These are phyloP conservation scores for Polytrichum formosum DNA, from an alignment of 225 moss, liverwort and hornwort genomes.

Conservation along the genomic window DNA sequence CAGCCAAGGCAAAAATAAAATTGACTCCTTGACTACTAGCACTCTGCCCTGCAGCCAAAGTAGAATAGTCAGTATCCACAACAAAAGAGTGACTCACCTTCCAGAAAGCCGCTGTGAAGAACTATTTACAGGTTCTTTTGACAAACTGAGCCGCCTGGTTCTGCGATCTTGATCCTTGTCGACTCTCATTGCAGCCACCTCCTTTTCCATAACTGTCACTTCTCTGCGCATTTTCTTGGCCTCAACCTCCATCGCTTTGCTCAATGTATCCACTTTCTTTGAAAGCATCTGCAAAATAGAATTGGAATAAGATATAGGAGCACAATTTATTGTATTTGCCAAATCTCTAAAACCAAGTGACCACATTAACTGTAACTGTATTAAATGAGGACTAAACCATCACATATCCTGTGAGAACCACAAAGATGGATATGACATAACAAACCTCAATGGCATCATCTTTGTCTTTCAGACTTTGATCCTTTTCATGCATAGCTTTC, in stretches of 20 bases:
- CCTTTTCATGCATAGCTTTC: constrained; percentile 25
- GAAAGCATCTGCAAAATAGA: constrained; percentile 57
- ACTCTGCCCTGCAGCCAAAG: too few species aligned
- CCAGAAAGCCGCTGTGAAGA: constrained; percentile 37
- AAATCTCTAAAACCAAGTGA: too few species aligned
- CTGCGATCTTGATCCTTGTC: constrained; percentile 74
- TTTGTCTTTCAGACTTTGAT: constrained; percentile 29
- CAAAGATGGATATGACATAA: neutral
- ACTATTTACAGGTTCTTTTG: constrained; percentile 67
- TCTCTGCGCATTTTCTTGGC: constrained; percentile 80
- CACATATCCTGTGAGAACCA: neutral
- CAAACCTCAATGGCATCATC: constrained; percentile 28
- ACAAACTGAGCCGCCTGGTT: constrained; percentile 55
- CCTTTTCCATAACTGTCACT: constrained; percentile 71
- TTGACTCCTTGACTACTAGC: too few species aligned
- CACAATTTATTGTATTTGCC: too few species aligned
- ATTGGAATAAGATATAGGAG: neutral
- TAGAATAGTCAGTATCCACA: neutral
- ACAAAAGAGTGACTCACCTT: constrained; percentile 10
- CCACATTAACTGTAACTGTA: too few species aligned
- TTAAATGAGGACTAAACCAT: too few species aligned
- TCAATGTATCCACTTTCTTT: constrained; percentile 71
- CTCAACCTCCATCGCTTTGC: constrained; percentile 81
- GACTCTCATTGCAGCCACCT: constrained; percentile 62
- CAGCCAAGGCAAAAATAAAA: too few species aligned